Percentiles rank a stretch among this genome's conserved stretches.
Evolutionary conservation across 768 basidiomycete species (phyloP).

Genomic region (Lactifluus piperatus): DNA sequence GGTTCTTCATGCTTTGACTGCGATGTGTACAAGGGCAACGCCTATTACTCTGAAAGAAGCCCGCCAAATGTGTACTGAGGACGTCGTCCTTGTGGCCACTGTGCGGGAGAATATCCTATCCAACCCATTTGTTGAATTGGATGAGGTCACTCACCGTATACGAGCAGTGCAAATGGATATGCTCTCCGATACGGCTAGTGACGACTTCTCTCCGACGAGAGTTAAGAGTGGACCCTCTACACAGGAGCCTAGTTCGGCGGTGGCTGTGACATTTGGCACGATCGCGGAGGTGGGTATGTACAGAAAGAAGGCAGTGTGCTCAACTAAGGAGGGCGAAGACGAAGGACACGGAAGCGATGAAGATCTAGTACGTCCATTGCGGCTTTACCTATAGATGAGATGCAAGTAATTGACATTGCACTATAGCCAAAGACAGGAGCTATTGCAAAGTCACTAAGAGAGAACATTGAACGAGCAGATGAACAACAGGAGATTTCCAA

Average conservation of each 20-base stretch:
- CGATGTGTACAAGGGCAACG: constrained; percentile 7
- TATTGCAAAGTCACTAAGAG: not conserved
- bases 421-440: not conserved
- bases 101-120: constrained; percentile 15
- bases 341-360: not conserved
- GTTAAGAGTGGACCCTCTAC: not conserved
- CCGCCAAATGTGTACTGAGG: constrained; percentile 8
- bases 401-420: not conserved
- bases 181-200: not conserved
- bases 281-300: not conserved
- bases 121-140: not conserved
- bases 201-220: not conserved
- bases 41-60: constrained; percentile 10
- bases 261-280: not conserved
- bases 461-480: not conserved
- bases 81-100: constrained; percentile 12
- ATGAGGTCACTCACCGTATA: constrained; percentile 7
- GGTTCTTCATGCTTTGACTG: constrained; percentile 11
- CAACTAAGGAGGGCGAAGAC: not conserved
- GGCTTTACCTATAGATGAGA: not conserved
- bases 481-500: not conserved
- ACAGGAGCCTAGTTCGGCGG: not conserved
- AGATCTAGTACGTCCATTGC: not conserved
- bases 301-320: not conserved
- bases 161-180: not conserved